Conservation (phyloP, 345 rosid species). For the Zanthoxylum bungeanum region DNA sequence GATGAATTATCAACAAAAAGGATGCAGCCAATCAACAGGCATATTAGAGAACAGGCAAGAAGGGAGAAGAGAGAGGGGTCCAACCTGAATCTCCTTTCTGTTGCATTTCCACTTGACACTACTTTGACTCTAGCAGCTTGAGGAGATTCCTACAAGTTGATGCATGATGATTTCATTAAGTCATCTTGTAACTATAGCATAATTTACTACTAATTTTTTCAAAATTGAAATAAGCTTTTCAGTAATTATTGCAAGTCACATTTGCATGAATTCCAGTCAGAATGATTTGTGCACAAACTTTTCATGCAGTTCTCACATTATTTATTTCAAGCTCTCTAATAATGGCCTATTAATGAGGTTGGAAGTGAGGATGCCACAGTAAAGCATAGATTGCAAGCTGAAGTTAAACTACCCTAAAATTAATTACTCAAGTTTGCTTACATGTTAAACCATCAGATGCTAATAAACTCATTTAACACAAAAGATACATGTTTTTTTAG, state of each 20-base stretch:
- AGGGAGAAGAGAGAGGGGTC: background rate
- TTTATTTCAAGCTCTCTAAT: background rate
- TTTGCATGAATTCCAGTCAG: background rate
- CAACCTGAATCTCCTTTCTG: slow-evolving; percentile 95
- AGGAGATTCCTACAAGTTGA: slow-evolving; percentile 82
- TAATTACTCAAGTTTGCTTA: background rate
- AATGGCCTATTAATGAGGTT: background rate
- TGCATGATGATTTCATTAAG: slow-evolving; percentile 14
- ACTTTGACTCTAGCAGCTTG: slow-evolving; percentile 98
- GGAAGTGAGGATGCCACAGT: background rate
- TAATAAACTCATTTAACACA: background rate
- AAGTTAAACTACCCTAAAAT: background rate
- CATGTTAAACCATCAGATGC: background rate
- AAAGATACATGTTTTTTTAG: background rate
- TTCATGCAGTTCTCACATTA: background rate
- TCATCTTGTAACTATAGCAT: slow-evolving; percentile 5
- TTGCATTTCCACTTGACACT: slow-evolving; percentile 91
- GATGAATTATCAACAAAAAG: background rate
- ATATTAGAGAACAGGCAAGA: background rate
- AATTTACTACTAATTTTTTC: background rate
- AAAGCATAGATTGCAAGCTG: background rate
- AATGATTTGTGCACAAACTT: background rate
- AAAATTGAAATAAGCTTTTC: background rate
- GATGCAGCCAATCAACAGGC: background rate
- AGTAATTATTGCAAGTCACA: background rate